Percentiles rank a stretch among this genome's conserved stretches.
phyloP scores from a whole-genome alignment of 2,329 filamentous ascomycete species.

The Bipolaris bicolor region DNA sequence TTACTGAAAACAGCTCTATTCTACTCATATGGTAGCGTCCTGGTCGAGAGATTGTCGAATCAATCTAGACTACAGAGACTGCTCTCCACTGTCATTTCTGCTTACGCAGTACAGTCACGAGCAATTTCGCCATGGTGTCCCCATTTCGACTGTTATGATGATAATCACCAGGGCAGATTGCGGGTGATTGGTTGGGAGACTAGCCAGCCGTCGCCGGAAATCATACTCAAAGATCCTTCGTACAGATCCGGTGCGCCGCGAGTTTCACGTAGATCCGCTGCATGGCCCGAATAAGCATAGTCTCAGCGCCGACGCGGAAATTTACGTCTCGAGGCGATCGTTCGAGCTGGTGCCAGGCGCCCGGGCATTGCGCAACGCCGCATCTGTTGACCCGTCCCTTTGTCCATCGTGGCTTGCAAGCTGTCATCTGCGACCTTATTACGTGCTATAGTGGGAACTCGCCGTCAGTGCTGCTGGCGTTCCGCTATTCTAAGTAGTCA shows the following conservation, averaged over 20 bases:
- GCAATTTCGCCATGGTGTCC: conserved; percentile 17
- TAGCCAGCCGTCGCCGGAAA: conserved; percentile 31
- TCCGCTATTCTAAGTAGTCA: conserved; percentile 13
- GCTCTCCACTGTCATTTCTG: conserved; percentile 2
- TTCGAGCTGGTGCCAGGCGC: conserved; percentile 44
- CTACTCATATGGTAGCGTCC: conserved; percentile 2
- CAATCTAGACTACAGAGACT: not conserved
- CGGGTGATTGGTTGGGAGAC: conserved; percentile 28
- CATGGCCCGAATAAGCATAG: conserved; percentile 38
- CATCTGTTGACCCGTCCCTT: conserved; percentile 32
- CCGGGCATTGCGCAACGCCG: conserved; percentile 51
- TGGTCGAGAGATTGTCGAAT: conserved; percentile 7
- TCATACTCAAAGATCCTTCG: conserved; percentile 40
- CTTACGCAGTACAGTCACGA: conserved; percentile 9
- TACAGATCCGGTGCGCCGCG: conserved; percentile 42
- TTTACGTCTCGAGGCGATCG: conserved; percentile 44
- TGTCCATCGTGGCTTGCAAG: conserved; percentile 18
- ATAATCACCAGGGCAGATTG: conserved; percentile 8
- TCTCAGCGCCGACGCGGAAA: conserved; percentile 41
- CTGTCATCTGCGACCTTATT: conserved; percentile 23
- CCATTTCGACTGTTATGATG: conserved; percentile 15
- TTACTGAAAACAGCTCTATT: conserved; percentile 5
- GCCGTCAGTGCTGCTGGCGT: conserved; percentile 25
- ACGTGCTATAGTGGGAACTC: conserved; percentile 24
- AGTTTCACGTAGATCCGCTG: conserved; percentile 45